Conservation (phyloP, 371 early-diverging fungal species). For the Syncephalastrum sp. region DNA sequence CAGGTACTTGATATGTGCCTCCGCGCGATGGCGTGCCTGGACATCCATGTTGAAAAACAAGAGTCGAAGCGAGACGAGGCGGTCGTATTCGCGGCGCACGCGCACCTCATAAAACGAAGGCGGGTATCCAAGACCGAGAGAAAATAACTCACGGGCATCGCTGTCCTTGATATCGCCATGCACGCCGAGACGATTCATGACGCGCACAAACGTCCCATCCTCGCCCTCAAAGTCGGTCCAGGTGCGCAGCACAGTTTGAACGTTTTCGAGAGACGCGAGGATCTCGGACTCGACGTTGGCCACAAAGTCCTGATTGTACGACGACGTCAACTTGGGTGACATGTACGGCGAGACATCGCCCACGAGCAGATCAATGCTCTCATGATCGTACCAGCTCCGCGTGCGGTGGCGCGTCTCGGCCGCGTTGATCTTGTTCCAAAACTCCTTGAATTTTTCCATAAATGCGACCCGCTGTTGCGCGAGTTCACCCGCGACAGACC, state of each 20-base stretch:
- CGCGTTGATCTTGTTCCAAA: conserved; percentile 39
- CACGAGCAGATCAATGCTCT: conserved; percentile 40
- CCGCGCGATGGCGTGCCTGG: conserved; percentile 22
- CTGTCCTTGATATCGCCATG: conserved; percentile 16
- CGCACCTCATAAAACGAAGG: conserved; percentile 46
- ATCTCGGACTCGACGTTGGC: conserved; percentile 37
- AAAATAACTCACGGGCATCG: conserved; percentile 22
- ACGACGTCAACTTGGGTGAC: conserved; percentile 37
- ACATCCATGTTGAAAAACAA: conserved; percentile 57
- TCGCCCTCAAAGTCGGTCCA: conserved; percentile 39
- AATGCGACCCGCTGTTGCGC: conserved; percentile 20
- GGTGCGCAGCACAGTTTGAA: conserved; percentile 17
- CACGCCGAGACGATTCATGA: conserved; percentile 25
- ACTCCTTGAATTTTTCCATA: conserved; percentile 26
- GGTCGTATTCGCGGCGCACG: conserved; percentile 43
- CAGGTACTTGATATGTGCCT: conserved; percentile 19
- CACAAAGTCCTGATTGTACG: conserved; percentile 43
- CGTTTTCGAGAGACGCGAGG: conserved; percentile 13
- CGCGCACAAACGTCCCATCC: conserved; percentile 45
- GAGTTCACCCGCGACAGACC: neutral
- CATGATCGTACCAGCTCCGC: conserved; percentile 48
- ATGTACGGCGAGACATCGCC: conserved; percentile 50
- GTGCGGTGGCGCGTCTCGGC: conserved; percentile 30
- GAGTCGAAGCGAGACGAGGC: conserved; percentile 30
- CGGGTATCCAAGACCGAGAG: conserved; percentile 21